phyloP scores from a whole-genome alignment of 1,284 basidiomycete species.

The Rhodotorula sp. region DNA sequence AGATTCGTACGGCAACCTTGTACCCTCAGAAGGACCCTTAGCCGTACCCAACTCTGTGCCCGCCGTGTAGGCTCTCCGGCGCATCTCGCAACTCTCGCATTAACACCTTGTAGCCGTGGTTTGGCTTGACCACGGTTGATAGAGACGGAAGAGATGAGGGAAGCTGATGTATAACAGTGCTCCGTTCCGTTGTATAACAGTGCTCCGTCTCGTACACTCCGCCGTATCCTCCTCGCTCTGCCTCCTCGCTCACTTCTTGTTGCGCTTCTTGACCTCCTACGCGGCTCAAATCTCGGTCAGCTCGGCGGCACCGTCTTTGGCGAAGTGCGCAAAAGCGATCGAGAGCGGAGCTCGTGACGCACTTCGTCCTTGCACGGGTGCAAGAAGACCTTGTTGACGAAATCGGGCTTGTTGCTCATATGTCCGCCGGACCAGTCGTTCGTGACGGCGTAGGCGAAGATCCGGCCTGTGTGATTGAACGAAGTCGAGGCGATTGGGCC shows the following conservation, averaged over 20 bases:
- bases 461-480: slow-evolving; percentile 80
- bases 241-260: slow-evolving; percentile 24
- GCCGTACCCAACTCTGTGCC: slow-evolving; percentile 26
- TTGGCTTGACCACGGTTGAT: too few relatives aligned
- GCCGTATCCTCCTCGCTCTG: not conserved
- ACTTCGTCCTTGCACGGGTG: slow-evolving; percentile 70
- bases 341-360: too few relatives aligned
- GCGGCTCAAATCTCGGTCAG: not conserved
- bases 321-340: too few relatives aligned
- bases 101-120: too few relatives aligned
- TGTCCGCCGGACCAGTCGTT: slow-evolving; percentile 66
- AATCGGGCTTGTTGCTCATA: slow-evolving; percentile 73
- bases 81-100: not conserved
- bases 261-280: slow-evolving; percentile 36
- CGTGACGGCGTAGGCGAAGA: slow-evolving; percentile 67
- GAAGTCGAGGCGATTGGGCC: slow-evolving; percentile 68
- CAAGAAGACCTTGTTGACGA: slow-evolving; percentile 82
- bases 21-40: slow-evolving; percentile 32
- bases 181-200: not conserved
- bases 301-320: too few relatives aligned
- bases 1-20: slow-evolving; percentile 37
- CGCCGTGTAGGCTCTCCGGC: slow-evolving; percentile 9
- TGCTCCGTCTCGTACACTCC: not conserved
- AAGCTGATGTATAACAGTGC: too few relatives aligned
- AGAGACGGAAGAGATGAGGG: not conserved